Base-by-base conservation (phyloP, 2,329 filamentous ascomycete species). In the Rhynchosporium agropyri region DNA sequence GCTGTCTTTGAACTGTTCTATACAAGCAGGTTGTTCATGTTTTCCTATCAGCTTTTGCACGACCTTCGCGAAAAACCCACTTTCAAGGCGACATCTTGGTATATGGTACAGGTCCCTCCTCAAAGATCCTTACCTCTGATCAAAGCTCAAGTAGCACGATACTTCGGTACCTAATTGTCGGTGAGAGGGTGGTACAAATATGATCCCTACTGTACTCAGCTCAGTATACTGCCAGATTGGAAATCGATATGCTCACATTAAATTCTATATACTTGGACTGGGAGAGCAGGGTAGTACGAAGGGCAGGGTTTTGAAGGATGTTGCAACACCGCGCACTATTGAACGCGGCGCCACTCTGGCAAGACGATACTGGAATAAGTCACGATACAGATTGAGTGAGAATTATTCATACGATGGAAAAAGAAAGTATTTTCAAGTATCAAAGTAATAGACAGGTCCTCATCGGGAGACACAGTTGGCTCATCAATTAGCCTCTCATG, bases 341-440 rank as follows among this genome's bases (percentile, higher is more conserved):
- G 54, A 62, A 40, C 58, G 49, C 58, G 48, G 61, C 55, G 61
- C 61, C 54, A 62, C 61, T 46, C 26, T 51, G 49, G 28, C 53
- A 54, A 38, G 48, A 31, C 26, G 51, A 59, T 4, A 38, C 53
- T 57, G 54, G 54, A 57, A 45, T 5, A 26, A 40, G n/a, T 42
- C 33, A 20, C 33, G 20, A 33, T 56, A 6, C 38, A n/a, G 28
- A 31, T 12, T 4, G 13, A 43, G 9, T 20, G 13, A 29, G 15
- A 13, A 56, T 12, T 29, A 56, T 31, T 15, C 15, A 26, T 54
- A 33, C 33, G 33, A 54, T 40, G 50, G 40, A 38, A 40, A 45
- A 40, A 46, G 29, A 26, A 31, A 43, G 28, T 38, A 57, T 40
- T 20, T 40, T 33, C 43, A 36, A 33, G 38, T 40, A 46, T 57